phyloP scores from a whole-genome alignment of 176 grass and related monocot genomes.

The Areca catechu region DNA sequence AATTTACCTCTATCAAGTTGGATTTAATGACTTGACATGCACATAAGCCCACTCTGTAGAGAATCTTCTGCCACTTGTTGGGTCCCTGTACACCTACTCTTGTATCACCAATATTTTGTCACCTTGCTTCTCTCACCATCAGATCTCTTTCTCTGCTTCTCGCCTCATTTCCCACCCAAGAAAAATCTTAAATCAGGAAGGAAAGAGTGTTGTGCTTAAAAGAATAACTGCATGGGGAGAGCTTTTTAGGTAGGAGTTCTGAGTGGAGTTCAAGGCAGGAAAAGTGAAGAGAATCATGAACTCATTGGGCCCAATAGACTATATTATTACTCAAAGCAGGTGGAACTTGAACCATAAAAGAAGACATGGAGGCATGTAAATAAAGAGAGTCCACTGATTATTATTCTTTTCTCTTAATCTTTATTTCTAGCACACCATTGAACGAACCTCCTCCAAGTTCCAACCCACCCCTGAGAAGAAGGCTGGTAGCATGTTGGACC shows the following conservation, averaged over 20 bases:
- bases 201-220: slow-evolving; percentile 1
- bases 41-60: slow-evolving; percentile 38
- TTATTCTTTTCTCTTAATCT: slow-evolving; percentile 7
- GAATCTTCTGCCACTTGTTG: not conserved
- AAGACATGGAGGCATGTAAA: slow-evolving; percentile 34
- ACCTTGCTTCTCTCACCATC: too few species aligned
- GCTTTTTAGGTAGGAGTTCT: not conserved
- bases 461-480: too few species aligned
- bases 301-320: slow-evolving; percentile 47
- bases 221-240: not conserved
- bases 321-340: slow-evolving; percentile 23
- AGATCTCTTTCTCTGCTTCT: not conserved
- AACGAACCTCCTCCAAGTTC: too few species aligned
- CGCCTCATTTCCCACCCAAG: slow-evolving; percentile 16
- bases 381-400: slow-evolving; percentile 34
- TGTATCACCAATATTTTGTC: not conserved
- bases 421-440: too few species aligned
- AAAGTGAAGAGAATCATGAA: slow-evolving; percentile 57
- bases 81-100: slow-evolving; percentile 4
- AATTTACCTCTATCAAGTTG: slow-evolving; percentile 39
- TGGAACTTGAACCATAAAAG: slow-evolving; percentile 30
- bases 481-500: too few species aligned
- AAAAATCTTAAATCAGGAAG: slow-evolving; percentile 12
- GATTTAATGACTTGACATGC: slow-evolving; percentile 60
- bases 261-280: slow-evolving; percentile 90